Conservation (phyloP, 2,329 filamentous ascomycete genomes). For the Fusarium sp. region DNA sequence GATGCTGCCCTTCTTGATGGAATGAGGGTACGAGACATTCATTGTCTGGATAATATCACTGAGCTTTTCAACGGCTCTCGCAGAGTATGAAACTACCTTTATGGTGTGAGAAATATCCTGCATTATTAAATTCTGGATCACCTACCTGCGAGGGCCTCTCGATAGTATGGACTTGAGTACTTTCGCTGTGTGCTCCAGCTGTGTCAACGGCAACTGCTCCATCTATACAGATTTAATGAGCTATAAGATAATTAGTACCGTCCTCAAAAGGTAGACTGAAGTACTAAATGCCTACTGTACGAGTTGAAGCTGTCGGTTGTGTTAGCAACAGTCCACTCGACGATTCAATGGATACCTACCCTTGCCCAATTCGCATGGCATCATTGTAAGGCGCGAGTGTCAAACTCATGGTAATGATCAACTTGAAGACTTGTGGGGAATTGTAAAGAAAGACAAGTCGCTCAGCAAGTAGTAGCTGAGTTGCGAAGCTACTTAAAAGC, state of each 20-base stretch:
- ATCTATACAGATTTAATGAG: neutral
- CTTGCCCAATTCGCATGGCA: constrained; percentile 6
- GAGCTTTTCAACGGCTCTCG: neutral
- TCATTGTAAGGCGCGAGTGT: constrained; percentile 1
- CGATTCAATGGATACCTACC: neutral
- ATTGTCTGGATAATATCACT: neutral
- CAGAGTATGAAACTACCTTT: neutral
- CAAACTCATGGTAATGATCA: neutral
- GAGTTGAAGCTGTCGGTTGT: neutral
- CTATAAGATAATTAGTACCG: neutral
- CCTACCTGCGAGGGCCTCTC: neutral
- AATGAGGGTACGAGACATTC: neutral
- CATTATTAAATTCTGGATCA: neutral
- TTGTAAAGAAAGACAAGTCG: too few relatives aligned
- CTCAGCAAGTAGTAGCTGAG: neutral
- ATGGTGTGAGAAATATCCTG: too few relatives aligned
- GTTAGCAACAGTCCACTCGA: neutral
- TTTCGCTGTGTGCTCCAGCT: neutral
- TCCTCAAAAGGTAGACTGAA: too few relatives aligned
- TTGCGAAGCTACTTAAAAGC: too few relatives aligned
- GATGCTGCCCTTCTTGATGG: constrained; percentile 4
- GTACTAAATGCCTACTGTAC: neutral
- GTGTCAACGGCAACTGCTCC: neutral
- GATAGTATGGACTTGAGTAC: neutral
- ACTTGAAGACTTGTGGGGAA: neutral